phyloP scores from a whole-genome alignment of 108 stramenopile species.

The Bacterosira constricta region DNA sequence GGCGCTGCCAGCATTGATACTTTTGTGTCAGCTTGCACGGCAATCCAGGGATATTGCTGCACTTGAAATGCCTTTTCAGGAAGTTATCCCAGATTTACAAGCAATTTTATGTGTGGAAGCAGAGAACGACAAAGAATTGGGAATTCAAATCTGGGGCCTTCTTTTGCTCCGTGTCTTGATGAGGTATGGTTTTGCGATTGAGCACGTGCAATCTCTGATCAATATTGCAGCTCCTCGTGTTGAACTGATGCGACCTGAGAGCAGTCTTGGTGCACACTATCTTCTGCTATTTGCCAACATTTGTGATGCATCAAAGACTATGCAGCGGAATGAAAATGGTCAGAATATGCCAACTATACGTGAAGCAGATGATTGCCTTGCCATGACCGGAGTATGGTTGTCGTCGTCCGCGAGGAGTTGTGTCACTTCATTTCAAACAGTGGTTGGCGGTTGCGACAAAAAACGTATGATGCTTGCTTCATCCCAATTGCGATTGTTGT shows the following conservation, averaged over 20 bases:
- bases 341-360: too few relatives aligned
- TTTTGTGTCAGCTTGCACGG: slow-evolving; percentile 68
- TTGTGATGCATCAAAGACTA: slow-evolving; percentile 28
- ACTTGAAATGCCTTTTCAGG: slow-evolving; percentile 37
- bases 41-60: slow-evolving; percentile 80
- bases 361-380: background rate
- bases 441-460: background rate
- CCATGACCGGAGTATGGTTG: slow-evolving; percentile 49
- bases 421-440: slow-evolving; percentile 13
- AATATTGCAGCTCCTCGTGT: slow-evolving; percentile 53
- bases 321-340: background rate
- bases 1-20: slow-evolving; percentile 53
- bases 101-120: slow-evolving; percentile 41
- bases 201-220: slow-evolving; percentile 53
- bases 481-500: slow-evolving; percentile 37
- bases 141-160: slow-evolving; percentile 61
- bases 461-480: slow-evolving; percentile 25
- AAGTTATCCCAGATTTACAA: slow-evolving; percentile 35
- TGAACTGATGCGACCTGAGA: slow-evolving; percentile 13
- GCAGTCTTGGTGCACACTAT: slow-evolving; percentile 61
- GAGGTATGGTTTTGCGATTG: slow-evolving; percentile 72
- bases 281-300: slow-evolving; percentile 44
- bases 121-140: slow-evolving; percentile 28
- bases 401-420: slow-evolving; percentile 31
- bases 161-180: slow-evolving; percentile 72